Base-by-base conservation (phyloP, 176 grass and related monocot genomes). In the Oryza meyeriana region DNA sequence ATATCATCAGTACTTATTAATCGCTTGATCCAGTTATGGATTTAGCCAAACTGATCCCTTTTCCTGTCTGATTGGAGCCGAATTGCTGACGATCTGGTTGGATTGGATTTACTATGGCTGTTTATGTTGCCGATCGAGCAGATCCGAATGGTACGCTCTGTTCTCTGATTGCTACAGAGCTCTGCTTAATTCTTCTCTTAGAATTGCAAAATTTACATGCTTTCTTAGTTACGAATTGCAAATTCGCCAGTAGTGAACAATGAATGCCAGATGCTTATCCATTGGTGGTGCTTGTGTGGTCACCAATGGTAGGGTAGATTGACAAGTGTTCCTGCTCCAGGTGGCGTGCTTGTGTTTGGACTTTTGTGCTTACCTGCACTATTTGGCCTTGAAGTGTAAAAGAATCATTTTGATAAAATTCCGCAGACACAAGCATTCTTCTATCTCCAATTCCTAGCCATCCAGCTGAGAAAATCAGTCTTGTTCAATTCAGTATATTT, bases 81-180 rank as follows among this genome's bases (percentile, higher is more conserved):
- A 57, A 57, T 57, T 57, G 52, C 7, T 57, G 52, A 5, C n/a
- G 52, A n/a, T n/a, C 9, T 1, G 1, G 61, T 2, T 63, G 71
- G 47, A 61, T 57, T 57, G 20, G 47, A 50, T 50, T 50, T 18
- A 1, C 28, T 34, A 20, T 32, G 2, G 24, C 38, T 22, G 1
- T 14, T 3, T 61, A 66, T 59, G 30, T n/a, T 25, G 50, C 79
- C 39, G 47, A 86, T 10, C 5, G 47, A 50, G 47, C 67, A 97
- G 91, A 97, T 86, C 94, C 94, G 61, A 92, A 97, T 74, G 94
- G 91, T 97, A 88, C 57, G 87, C 20, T 22, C 20, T 57, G 1
- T 57, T n/a, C 8, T 57, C 52, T 9, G 52, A 57, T 57, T 9
- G n/a, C 20, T 57, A 7, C 1, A 57, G 52, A 1, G 6, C 0